phyloP scores from a whole-genome alignment of 2,329 filamentous ascomycete species.

The Ophiostoma sp. region DNA sequence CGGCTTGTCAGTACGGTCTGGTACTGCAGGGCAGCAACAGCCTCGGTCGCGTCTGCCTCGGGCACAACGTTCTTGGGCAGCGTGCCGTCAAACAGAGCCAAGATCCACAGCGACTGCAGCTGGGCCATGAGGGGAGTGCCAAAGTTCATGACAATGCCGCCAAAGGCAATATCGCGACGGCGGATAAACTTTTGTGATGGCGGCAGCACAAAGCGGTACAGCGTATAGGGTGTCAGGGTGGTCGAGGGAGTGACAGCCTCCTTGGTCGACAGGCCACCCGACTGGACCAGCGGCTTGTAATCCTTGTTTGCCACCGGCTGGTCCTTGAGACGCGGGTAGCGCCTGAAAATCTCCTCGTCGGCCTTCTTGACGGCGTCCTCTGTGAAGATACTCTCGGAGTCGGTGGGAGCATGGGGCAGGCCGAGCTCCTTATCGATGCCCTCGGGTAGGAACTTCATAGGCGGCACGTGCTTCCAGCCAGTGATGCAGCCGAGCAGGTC shows the following conservation, averaged over 20 bases:
- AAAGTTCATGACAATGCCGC: slow-evolving; percentile 42
- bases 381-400: slow-evolving; percentile 34
- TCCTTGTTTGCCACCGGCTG: slow-evolving; percentile 48
- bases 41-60: slow-evolving; percentile 32
- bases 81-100: slow-evolving; percentile 56
- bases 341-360: slow-evolving; percentile 49
- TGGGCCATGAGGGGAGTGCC: slow-evolving; percentile 41
- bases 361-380: slow-evolving; percentile 39
- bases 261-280: slow-evolving; percentile 36
- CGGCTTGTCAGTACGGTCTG: slow-evolving; percentile 61
- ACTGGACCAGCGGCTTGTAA: slow-evolving; percentile 40
- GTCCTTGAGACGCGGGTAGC: slow-evolving; percentile 48
- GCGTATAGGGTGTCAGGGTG: slow-evolving; percentile 38
- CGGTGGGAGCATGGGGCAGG: slow-evolving; percentile 40
- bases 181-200: slow-evolving; percentile 36
- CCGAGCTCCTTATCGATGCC: slow-evolving; percentile 46
- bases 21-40: slow-evolving; percentile 42
- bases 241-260: slow-evolving; percentile 31
- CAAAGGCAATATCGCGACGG: slow-evolving; percentile 43
- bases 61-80: slow-evolving; percentile 36
- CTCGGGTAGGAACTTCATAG: slow-evolving; percentile 48
- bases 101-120: slow-evolving; percentile 56
- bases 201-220: slow-evolving; percentile 46
- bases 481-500: slow-evolving; percentile 54
- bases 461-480: slow-evolving; percentile 52